A percentile compares a stretch with the other conserved stretches of the same genome.
phyloP scores from a whole-genome alignment of 441 rosid genomes.

The Gossypium aridum region DNA sequence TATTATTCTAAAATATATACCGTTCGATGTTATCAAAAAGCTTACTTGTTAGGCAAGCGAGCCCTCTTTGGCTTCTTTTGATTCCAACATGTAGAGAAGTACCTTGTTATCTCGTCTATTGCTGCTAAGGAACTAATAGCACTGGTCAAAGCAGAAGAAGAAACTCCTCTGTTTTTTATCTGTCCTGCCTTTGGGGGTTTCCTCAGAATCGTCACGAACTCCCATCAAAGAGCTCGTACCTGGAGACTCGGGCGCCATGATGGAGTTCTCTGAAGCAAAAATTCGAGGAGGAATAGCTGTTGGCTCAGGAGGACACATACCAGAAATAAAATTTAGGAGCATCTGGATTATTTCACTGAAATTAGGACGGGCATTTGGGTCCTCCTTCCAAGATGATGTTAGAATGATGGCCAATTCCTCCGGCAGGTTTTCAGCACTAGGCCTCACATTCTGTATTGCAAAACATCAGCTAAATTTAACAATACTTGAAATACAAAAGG shows the following conservation, averaged over 20 bases:
- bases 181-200: slow-evolving; percentile 41
- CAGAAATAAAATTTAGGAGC: slow-evolving; percentile 46
- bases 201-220: slow-evolving; percentile 37
- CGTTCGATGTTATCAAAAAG: slow-evolving; percentile 6
- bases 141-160: slow-evolving; percentile 54
- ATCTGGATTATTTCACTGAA: slow-evolving; percentile 57
- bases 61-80: slow-evolving; percentile 9
- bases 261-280: slow-evolving; percentile 40
- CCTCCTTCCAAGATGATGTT: slow-evolving; percentile 70
- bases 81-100: background rate
- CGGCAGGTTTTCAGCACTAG: slow-evolving; percentile 54
- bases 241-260: slow-evolving; percentile 58
- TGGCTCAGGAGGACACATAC: slow-evolving; percentile 41
- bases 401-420: slow-evolving; percentile 48
- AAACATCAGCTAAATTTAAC: background rate
- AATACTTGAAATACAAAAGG: background rate
- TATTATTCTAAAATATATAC: background rate
- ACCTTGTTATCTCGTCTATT: background rate
- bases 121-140: slow-evolving; percentile 31
- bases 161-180: slow-evolving; percentile 40
- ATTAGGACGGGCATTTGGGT: slow-evolving; percentile 55
- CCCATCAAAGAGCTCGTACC: slow-evolving; percentile 70
- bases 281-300: slow-evolving; percentile 33
- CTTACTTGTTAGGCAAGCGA: slow-evolving; percentile 11
- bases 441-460: slow-evolving; percentile 48